Evolutionary conservation across 176 grass and related monocot species (phyloP).

Genomic region (Oryza meyeriana): DNA sequence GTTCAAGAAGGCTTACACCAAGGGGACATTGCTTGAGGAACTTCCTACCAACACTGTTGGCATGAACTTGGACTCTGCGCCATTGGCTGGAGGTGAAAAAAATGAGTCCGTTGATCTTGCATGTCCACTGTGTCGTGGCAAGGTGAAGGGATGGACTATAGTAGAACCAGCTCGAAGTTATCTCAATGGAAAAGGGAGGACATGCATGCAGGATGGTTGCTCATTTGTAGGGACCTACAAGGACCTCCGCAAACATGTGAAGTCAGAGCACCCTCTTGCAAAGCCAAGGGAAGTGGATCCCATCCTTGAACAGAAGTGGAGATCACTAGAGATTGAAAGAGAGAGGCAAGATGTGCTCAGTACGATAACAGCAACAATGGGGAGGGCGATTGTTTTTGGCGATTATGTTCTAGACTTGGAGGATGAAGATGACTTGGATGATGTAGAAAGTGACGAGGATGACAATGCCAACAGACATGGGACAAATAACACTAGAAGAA

Average conservation of each 20-base stretch:
- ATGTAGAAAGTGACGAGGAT: constrained; percentile 56
- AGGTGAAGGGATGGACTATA: constrained; percentile 96
- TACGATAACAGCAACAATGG: constrained; percentile 79
- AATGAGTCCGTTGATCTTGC: constrained; percentile 54
- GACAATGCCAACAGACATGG: constrained; percentile 43
- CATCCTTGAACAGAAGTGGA: constrained; percentile 82
- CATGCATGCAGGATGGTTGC: constrained; percentile 93
- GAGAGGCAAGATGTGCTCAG: constrained; percentile 94
- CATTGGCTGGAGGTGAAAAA: constrained; percentile 49
- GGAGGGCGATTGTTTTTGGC: constrained; percentile 76
- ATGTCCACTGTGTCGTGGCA: constrained; percentile 89
- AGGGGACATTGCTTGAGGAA: constrained; percentile 54
- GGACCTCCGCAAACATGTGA: constrained; percentile 90
- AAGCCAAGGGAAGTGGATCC: constrained; percentile 86
- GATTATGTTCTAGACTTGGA: constrained; percentile 76
- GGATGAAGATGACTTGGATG: constrained; percentile 44
- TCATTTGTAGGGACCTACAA: constrained; percentile 83
- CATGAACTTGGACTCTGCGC: constrained; percentile 22
- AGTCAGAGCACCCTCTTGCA: constrained; percentile 69
- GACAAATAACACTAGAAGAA: constrained; percentile 46
- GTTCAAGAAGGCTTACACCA: constrained; percentile 91
- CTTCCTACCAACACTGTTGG: constrained; percentile 21
- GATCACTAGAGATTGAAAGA: constrained; percentile 75
- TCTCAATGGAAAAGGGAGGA: constrained; percentile 81
- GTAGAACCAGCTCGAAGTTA: constrained; percentile 83